Evolutionary conservation across 345 rosid genomes (phyloP), one percentile per base, ranked within the genome.

Genomic region (Acer saccharum): DNA sequence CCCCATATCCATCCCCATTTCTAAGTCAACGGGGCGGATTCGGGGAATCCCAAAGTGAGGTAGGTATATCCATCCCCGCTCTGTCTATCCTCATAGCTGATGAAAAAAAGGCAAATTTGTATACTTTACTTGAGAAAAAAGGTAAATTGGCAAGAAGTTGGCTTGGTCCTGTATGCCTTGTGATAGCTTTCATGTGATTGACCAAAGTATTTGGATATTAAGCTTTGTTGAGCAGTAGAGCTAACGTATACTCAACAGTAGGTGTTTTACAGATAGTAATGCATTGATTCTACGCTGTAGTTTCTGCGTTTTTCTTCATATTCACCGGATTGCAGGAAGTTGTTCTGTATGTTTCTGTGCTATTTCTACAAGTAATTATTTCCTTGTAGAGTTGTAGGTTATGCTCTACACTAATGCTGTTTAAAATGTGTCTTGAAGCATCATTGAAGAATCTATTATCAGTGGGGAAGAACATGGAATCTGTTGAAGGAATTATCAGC

Each of bases 361-460:
- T 63, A 20, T n/a, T 73, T 67, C 54, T 21, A 54, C 23, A 65
- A 35, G n/a, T 23, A 58, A 64, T 50, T 43, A 57, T 44, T 32
- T 43, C 21, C n/a, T 72, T 48, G n/a, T 29, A 69, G 75, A 55
- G 52, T 73, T 62, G 18, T 29, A 70, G 75, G 62, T 65, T 73
- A 67, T 12, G 23, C 13, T 54, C 25, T 55, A 7, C 12, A 9
- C 62, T 72, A 61, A 64, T 32, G 8, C n/a, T 43, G 60, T 57
- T n/a, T 17, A 39, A 46, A 41, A 50, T 72, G 72, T 82, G 18
- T 77, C 69, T 7, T 84, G 69, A 82, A 97, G 97, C 84, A 71
- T 85, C 93, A 58, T 23, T 87, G 87, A 86, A 84, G 94, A 88
- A 73, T 82, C 86, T 89, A 54, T 77, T 90, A 73, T 81, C 86